Base-by-base conservation (phyloP, 2,329 filamentous ascomycete species). In the Aspergillus cejpii region DNA sequence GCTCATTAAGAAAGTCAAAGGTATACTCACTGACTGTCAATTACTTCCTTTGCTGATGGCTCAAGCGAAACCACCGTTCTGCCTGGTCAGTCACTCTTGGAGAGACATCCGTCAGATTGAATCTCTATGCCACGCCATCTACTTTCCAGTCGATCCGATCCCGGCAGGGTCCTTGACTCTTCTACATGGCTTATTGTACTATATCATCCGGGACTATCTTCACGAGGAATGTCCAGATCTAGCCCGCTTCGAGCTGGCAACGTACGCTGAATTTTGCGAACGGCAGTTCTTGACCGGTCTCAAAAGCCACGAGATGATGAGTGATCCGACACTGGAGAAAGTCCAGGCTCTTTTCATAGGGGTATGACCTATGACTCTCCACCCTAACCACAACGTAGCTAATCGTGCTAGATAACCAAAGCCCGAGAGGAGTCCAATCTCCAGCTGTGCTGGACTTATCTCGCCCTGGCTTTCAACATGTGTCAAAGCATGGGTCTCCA, bases 391-490 rank as follows among this genome's bases (percentile, higher is more conserved):
- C 11, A 17, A 5, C n/a, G 6, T 8, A 8, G 11, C 49, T 55
- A 29, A 54, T 20, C 0, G 2, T 6, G 6, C 14, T 29, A 59
- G 57, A 47, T 55, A 14, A 50, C 52, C 37, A 57, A 58, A 53
- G 52, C 57, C 0, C 57, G 59, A 42, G 57, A 60, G 47, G 57
- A 58, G 41, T 57, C 49, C 10, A 52, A 59, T 17, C 46, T 56
- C 15, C 54, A 58, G 33, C 50, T 54, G 2, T 53, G 55, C 28
- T 60, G 57, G 57, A 55, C 56, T 2, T 59, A 55, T 34, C 44
- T 57, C 6, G 55, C 56, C 0, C 31, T 57, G 12, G 57, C 56
- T 1, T 57, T 55, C 37, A 58, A 55, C 28, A 57, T 56, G 54
- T 58, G 51, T 23, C 54, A 54, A 41, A 53, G 47, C 12, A 44